Evolutionary conservation across 2,329 filamentous ascomycete genomes (phyloP).

Genomic region (Beauveria asiatica): DNA sequence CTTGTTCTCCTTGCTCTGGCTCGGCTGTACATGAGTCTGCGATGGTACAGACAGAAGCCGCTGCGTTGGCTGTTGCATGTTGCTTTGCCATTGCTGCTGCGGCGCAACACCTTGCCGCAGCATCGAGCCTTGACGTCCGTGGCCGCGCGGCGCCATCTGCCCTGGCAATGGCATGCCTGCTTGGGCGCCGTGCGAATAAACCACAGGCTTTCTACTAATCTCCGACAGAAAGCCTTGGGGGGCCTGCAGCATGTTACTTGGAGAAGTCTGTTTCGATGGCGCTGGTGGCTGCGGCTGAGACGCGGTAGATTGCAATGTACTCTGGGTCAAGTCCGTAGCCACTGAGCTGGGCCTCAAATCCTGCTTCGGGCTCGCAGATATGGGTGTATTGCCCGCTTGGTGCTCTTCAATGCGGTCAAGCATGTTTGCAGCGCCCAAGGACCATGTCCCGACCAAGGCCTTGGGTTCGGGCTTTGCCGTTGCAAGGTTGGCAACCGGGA

Average conservation of each 20-base stretch:
- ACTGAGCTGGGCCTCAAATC: constrained; percentile 15
- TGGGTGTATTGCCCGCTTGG: constrained; percentile 10
- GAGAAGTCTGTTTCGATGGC: not conserved
- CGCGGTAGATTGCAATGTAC: not conserved
- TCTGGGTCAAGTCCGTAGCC: constrained; percentile 12
- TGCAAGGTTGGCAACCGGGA: not conserved
- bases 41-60: constrained; percentile 15
- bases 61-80: constrained; percentile 11
- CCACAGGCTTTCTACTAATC: not conserved
- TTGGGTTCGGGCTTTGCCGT: not conserved
- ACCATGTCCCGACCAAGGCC: not conserved
- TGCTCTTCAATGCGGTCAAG: constrained; percentile 20
- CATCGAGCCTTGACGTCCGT: not conserved
- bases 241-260: not conserved
- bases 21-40: constrained; percentile 13
- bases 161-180: constrained; percentile 2
- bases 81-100: not conserved
- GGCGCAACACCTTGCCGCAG: constrained; percentile 3
- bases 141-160: constrained; percentile 11
- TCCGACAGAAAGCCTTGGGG: not conserved
- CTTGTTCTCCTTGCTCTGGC: constrained; percentile 19
- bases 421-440: constrained; percentile 4
- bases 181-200: not conserved
- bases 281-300: not conserved
- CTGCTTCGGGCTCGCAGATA: not conserved